These are phyloP conservation scores for Xylaria sp. DNA, from an alignment of 2,329 filamentous ascomycete genomes.

Conservation along the genomic window DNA sequence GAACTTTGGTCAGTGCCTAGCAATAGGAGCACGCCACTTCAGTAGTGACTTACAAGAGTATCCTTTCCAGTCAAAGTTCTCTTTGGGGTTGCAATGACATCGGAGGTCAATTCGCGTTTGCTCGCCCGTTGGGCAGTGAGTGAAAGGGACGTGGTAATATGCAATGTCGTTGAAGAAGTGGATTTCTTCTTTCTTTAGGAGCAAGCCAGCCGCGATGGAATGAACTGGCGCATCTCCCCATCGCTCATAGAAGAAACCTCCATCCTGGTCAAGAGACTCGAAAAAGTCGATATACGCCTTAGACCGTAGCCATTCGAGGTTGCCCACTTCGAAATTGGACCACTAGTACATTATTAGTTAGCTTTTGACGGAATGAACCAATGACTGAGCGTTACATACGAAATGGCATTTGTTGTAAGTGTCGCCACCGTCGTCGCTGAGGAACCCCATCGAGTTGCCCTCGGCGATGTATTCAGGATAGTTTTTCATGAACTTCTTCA, in stretches of 20 bases:
- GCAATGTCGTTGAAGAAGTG: constrained; percentile 99
- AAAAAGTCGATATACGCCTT: constrained; percentile 93
- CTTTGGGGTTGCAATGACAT: constrained; percentile 93
- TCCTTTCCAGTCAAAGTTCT: constrained; percentile 99
- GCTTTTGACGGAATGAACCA: constrained; percentile 19
- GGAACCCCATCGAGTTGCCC: constrained; percentile 88
- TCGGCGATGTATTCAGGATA: constrained; percentile 88
- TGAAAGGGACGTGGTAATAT: constrained; percentile 98
- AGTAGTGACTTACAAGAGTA: constrained; percentile 83
- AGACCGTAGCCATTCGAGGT: constrained; percentile 91
- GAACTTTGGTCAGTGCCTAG: constrained; percentile 15
- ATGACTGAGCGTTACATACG: constrained; percentile 63
- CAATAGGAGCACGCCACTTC: background rate
- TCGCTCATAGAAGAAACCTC: constrained; percentile 98
- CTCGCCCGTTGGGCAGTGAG: constrained; percentile 94
- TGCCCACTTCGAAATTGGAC: constrained; percentile 99
- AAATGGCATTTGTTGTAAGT: constrained; percentile 99
- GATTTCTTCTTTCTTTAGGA: constrained; percentile 92
- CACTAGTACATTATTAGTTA: constrained; percentile 67
- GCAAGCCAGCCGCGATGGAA: constrained; percentile 90
- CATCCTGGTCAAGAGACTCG: constrained; percentile 84
- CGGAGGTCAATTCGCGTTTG: constrained; percentile 84
- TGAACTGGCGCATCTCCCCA: constrained; percentile 99
- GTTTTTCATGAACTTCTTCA: constrained; percentile 91
- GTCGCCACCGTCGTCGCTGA: constrained; percentile 91